phyloP scores from a whole-genome alignment of 1,139 yeast genomes.

The Taphrina pruni region DNA sequence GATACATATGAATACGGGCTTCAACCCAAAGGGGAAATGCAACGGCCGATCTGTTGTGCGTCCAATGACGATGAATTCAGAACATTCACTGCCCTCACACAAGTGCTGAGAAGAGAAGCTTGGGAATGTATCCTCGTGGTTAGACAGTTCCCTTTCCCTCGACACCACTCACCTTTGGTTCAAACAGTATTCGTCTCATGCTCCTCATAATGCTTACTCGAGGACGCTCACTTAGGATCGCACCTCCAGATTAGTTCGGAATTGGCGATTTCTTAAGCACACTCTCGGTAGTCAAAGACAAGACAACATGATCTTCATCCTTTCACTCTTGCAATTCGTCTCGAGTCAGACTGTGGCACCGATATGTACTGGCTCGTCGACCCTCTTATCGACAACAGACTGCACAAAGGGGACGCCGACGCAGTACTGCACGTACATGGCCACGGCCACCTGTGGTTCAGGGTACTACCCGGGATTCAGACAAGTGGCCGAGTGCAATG shows the following conservation, averaged over 20 bases:
- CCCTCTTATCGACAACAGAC: constrained; percentile 12
- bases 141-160: not conserved
- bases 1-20: not conserved
- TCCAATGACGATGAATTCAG: too few species aligned
- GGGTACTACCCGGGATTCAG: constrained; percentile 11
- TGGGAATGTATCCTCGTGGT: constrained; percentile 9
- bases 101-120: not conserved
- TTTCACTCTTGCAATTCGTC: not conserved
- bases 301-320: not conserved
- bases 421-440: constrained; percentile 15
- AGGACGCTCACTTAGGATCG: not conserved
- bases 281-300: not conserved
- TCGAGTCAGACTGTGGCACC: not conserved
- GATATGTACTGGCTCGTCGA: constrained; percentile 15
- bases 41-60: constrained; percentile 8
- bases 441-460: constrained; percentile 10
- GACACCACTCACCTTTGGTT: not conserved
- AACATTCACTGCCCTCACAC: not conserved
- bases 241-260: not conserved
- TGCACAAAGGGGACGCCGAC: constrained; percentile 12
- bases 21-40: constrained; percentile 1
- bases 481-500: constrained; percentile 15
- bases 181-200: too few species aligned
- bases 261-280: too few species aligned
- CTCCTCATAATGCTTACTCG: not conserved